phyloP scores from a whole-genome alignment of 805 yeast genomes.

The Teunomyces funiuensis region DNA sequence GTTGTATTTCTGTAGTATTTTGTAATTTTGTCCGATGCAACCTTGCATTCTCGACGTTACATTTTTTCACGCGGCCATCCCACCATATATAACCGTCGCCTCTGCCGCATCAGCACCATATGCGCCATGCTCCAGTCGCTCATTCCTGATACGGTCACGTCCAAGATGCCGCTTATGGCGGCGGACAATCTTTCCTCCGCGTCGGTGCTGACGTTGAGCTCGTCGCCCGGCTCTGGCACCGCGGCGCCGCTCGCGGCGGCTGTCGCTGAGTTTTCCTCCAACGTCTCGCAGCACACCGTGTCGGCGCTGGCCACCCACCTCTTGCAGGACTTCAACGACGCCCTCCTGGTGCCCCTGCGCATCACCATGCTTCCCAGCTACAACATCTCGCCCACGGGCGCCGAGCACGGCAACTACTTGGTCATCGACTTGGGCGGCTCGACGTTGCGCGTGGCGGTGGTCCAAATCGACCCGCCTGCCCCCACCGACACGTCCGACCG shows the following conservation, averaged over 20 bases:
- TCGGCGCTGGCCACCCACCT: constrained; percentile 11
- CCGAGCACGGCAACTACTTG: constrained; percentile 38
- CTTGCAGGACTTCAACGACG: constrained; percentile 27
- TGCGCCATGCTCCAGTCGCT: constrained; percentile 5
- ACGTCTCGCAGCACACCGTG: constrained; percentile 10
- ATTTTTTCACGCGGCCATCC: background rate
- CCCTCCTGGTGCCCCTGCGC: constrained; percentile 24
- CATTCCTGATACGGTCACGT: background rate
- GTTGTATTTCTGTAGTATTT: too few species aligned
- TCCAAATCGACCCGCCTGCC: constrained; percentile 23
- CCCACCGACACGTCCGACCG: constrained; percentile 13
- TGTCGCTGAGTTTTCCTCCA: constrained; percentile 9
- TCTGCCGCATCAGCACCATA: constrained; percentile 2
- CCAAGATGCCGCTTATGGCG: background rate
- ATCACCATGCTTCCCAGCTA: constrained; percentile 43
- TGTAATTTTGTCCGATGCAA: background rate
- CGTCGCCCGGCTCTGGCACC: constrained; percentile 3
- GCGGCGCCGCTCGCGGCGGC: background rate
- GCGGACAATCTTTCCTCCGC: background rate
- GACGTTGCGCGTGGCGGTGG: constrained; percentile 46
- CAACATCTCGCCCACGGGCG: constrained; percentile 38
- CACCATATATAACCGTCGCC: constrained; percentile 4
- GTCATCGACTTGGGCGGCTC: constrained; percentile 61
- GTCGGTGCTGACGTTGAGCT: background rate
- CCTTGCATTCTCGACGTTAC: constrained; percentile 5